These are phyloP conservation scores for Ilyonectria sp. DNA, from an alignment of 2,329 filamentous ascomycete species.

Conservation along the genomic window DNA sequence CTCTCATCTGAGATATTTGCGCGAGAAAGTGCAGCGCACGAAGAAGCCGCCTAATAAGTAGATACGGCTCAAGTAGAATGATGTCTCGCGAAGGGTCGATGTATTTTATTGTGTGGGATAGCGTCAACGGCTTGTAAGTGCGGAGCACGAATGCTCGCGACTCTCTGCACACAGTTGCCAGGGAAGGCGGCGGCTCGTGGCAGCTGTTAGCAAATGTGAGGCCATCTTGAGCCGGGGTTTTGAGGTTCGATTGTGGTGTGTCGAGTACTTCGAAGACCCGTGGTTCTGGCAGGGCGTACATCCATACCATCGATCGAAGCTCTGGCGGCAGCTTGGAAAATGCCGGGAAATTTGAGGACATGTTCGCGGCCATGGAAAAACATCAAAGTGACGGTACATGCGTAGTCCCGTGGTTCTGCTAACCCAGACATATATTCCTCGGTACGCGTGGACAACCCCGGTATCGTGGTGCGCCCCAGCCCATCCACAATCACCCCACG, in stretches of 20 bases:
- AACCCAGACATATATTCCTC: constrained; percentile 22
- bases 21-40: constrained; percentile 38
- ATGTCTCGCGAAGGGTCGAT: constrained; percentile 38
- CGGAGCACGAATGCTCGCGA: constrained; percentile 34
- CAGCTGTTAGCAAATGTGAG: constrained; percentile 40
- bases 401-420: background rate
- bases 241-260: constrained; percentile 37
- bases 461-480: constrained; percentile 25
- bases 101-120: constrained; percentile 37
- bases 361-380: constrained; percentile 7
- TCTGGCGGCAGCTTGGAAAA: constrained; percentile 37
- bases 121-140: constrained; percentile 29
- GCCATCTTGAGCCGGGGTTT: constrained; percentile 35
- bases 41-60: constrained; percentile 35
- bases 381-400: constrained; percentile 14
- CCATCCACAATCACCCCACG: constrained; percentile 39
- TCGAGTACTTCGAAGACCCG: constrained; percentile 42
- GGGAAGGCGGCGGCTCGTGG: constrained; percentile 31
- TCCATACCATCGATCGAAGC: constrained; percentile 41
- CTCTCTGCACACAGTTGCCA: constrained; percentile 34
- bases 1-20: constrained; percentile 35
- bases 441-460: constrained; percentile 13
- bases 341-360: constrained; percentile 30
- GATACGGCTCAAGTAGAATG: constrained; percentile 37
- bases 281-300: constrained; percentile 36